Evolutionary conservation across 345 rosid species (phyloP).

Genomic region (Murraya koenigii): DNA sequence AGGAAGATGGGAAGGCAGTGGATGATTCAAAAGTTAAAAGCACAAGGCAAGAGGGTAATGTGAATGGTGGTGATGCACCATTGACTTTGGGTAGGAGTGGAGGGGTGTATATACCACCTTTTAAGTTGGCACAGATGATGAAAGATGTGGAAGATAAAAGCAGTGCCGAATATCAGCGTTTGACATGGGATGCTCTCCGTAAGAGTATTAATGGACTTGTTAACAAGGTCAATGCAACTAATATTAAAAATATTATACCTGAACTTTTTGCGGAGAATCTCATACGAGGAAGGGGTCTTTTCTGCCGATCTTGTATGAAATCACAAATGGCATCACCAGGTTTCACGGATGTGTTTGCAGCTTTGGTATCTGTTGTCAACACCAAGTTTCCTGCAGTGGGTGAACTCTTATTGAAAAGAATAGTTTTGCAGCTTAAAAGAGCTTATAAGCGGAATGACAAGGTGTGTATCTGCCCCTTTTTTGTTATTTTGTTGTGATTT

Average conservation of each 20-base stretch:
- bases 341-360: slow-evolving; percentile 88
- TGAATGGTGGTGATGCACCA: slow-evolving; percentile 25
- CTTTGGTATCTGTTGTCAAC: slow-evolving; percentile 79
- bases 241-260: slow-evolving; percentile 80
- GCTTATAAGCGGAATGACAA: slow-evolving; percentile 93
- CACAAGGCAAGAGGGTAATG: slow-evolving; percentile 32
- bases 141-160: slow-evolving; percentile 79
- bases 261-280: slow-evolving; percentile 86
- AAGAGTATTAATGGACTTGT: slow-evolving; percentile 94
- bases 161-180: slow-evolving; percentile 75
- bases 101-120: slow-evolving; percentile 91
- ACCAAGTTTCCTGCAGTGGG: slow-evolving; percentile 92
- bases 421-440: slow-evolving; percentile 89
- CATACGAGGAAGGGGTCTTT: slow-evolving; percentile 87
- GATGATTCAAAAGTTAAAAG: slow-evolving; percentile 16
- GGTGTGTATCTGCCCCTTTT: slow-evolving; percentile 31
- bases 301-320: slow-evolving; percentile 88
- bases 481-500: neutral
- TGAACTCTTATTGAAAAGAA: slow-evolving; percentile 72
- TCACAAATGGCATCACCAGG: slow-evolving; percentile 97
- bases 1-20: slow-evolving; percentile 22
- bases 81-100: slow-evolving; percentile 55
- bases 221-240: slow-evolving; percentile 82
- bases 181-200: slow-evolving; percentile 96
- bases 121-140: slow-evolving; percentile 88